Evolutionary conservation across 192 early-diverging fungal genomes (phyloP), one percentile per base, ranked within the genome.

Genomic region (Dispira simplex): DNA sequence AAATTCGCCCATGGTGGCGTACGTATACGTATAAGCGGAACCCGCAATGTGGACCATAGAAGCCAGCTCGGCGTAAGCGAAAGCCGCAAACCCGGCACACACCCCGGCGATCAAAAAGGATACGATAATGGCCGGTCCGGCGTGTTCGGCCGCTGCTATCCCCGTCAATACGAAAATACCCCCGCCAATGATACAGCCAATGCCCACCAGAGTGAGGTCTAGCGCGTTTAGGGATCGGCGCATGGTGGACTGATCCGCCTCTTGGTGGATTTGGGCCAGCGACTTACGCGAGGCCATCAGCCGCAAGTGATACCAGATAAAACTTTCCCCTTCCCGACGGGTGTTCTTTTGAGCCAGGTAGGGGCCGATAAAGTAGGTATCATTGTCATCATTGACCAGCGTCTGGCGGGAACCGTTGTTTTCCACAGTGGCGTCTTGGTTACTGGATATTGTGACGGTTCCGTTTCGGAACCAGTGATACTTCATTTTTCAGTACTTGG

Each of bases 21-120:
- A 95, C 0, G 85, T 80, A 57, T 85, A 95, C 0, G 88, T 86
- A 68, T 92, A 95, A 8, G 92, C 88, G 0, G 90, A 91, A 9
- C 92, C 91, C 10, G 90, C 82, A 16, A 90, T 80, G 0, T 90
- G 90, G 26, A 93, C 81, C 85, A 90, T 86, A 9, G 90, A 85
- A 0, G 88, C 83, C 74, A 95, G 75, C 74, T 95, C 91, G 10
- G 90, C 83, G 65, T 93, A 95, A 46, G 85, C 88, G 3, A 95
- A 76, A 1, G 85, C 85, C 1, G 90, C 87, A 62, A 92, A 75
- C 12, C 77, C 84, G 32, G 83, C 76, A 20, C 85, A 79, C 23
- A 92, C 63, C 12, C 87, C 90, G n/a, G 88, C 82, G 12, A 95
- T 81, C 32, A 91, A 58, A 47, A 89, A 90, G 21, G 89, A 90